Base-by-base conservation (phyloP, 371 early-diverging fungal genomes). In the Apophysomyces elegans region DNA sequence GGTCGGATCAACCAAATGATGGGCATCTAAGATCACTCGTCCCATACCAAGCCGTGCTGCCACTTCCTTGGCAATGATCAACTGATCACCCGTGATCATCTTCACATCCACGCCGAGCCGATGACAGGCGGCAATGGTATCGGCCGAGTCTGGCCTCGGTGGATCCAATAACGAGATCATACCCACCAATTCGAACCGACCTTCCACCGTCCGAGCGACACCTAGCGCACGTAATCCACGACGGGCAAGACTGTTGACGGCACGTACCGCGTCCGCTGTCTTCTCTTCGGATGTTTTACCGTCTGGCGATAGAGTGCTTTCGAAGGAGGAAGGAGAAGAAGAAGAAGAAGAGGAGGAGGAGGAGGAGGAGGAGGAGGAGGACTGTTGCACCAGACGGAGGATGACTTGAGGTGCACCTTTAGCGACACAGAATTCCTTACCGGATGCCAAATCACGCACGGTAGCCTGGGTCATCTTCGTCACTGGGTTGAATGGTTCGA, bases 11-110 rank as follows among this genome's bases (percentile, higher is more conserved):
- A 84, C 76, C 56, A 88, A 69, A 63, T 86, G 86, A 62, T 82
- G 81, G 41, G 91, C 86, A 68, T 90, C 91, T 39, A 90, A 76
- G 63, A 90, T 89, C 37, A 87, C 89, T 39, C 89, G 86, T 16
- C 85, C 88, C 80, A 91, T 83, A 59, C 91, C 90, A 37, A 90
- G 78, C 36, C 91, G 89, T 38, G 80, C 83, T 9, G 93, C 92
- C 1, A 96, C 88, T 70, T 95, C 90, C 71, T 88, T 90, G 62
- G 93, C 95, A 80, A 97, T 94, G 62, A 95, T 94, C 41, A 93
- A 83, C 73, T 95, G 95, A 77, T 95, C 95, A 72, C 96, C 98
- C 38, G 96, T 96, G 75, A 96, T 93, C 96, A 98, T 96, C 84
- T 95, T 90, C 69, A 96, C 95, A 71, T 90, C 78, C 65, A 98